These are phyloP conservation scores for Ascoidea rubescens DNA, from an alignment of 805 yeast genomes.

Conservation along the genomic window DNA sequence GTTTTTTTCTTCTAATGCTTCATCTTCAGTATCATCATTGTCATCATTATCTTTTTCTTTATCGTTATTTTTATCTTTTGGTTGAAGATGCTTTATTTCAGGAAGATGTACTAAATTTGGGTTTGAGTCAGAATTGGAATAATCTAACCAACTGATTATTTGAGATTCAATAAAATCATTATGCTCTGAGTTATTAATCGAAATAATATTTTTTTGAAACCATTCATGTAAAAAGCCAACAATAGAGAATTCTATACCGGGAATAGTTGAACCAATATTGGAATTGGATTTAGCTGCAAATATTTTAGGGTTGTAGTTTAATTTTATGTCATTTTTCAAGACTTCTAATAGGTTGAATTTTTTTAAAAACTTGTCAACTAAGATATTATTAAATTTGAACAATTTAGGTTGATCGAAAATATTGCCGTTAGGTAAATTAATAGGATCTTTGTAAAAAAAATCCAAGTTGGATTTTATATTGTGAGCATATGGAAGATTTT, in stretches of 20 bases:
- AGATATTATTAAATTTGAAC: constrained; percentile 3
- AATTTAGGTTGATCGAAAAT: constrained; percentile 7
- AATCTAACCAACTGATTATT: background rate
- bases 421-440: constrained; percentile 8
- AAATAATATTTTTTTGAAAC: background rate
- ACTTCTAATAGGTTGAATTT: too few species aligned
- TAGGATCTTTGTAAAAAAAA: constrained; percentile 6
- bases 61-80: background rate
- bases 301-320: too few species aligned
- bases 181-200: background rate
- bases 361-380: constrained; percentile 1
- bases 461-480: constrained; percentile 8
- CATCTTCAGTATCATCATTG: background rate
- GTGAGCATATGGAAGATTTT: constrained; percentile 5
- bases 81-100: too few species aligned
- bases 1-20: background rate
- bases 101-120: too few species aligned
- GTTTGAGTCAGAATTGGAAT: background rate
- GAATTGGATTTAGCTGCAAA: too few species aligned
- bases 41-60: background rate
- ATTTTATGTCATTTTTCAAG: background rate
- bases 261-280: too few species aligned
- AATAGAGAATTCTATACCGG: background rate
- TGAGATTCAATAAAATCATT: background rate
- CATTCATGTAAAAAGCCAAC: background rate